phyloP scores from a whole-genome alignment of 257 asterid genomes.

The Gynochthodes officinalis region DNA sequence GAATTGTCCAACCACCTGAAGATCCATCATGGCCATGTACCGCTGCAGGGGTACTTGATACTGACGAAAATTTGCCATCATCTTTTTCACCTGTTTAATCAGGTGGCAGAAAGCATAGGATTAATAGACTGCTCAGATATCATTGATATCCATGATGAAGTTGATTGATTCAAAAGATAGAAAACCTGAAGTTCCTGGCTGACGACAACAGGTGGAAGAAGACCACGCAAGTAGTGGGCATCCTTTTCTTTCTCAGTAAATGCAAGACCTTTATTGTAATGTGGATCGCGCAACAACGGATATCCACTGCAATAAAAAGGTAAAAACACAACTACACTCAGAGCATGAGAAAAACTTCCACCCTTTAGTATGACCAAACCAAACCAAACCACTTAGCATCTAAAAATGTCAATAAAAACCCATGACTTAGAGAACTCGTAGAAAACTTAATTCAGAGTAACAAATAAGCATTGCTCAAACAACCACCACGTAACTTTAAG shows the following conservation, averaged over 20 bases:
- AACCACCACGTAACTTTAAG: background rate
- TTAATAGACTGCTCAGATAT: background rate
- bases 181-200: slow-evolving; percentile 82
- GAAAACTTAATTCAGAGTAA: background rate
- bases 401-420: background rate
- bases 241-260: slow-evolving; percentile 89
- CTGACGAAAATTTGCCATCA: slow-evolving; percentile 90
- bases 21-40: slow-evolving; percentile 99
- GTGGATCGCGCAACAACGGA: slow-evolving; percentile 95
- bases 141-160: background rate
- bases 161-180: background rate
- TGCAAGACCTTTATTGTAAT: slow-evolving; percentile 95
- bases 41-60: slow-evolving; percentile 92
- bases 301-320: slow-evolving; percentile 64
- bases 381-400: background rate
- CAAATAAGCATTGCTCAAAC: background rate
- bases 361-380: background rate
- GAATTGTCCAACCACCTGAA: slow-evolving; percentile 57
- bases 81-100: slow-evolving; percentile 67
- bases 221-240: slow-evolving; percentile 93
- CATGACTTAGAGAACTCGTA: background rate
- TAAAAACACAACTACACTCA: slow-evolving; percentile 1
- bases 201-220: slow-evolving; percentile 83
- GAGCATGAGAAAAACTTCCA: background rate
- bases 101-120: slow-evolving; percentile 8